Base-by-base conservation (phyloP, 2,329 filamentous ascomycete species). In the Ambrosiella xylebori region DNA sequence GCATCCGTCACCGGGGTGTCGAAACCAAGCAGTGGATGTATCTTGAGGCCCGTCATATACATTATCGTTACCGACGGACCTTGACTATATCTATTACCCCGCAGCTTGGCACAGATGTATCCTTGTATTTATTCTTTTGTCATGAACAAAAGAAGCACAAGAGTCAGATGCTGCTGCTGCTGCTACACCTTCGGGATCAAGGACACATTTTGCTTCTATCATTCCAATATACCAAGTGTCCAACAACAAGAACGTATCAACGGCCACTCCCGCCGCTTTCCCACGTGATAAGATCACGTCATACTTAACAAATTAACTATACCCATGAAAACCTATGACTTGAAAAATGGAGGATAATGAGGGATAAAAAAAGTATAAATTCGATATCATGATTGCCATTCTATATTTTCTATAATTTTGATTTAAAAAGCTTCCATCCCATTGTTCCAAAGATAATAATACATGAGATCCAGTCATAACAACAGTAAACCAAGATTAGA, bases 1-100 rank as follows among this genome's bases (percentile, higher is more conserved):
- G 77, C 54, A 19, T 45, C 41, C 38, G 37, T 47, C 54, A 45
- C 54, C 38, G 38, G 8, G 15, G 27, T 39, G 35, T 15, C 17
- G n/a, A 7, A 53, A 47, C 8, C 27, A 27, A 27, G 27, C 27
- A 27, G 4, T 27, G 27, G 27, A 27, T 27, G 27, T 27, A 27
- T 3, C 27, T 27, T 27, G 27, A 27, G 27, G 27, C 27, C 27
- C 27, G 27, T 27, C 27, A 27, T 27, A 27, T 27, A 27, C 3
- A 3, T 27, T 3, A 27, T 27, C 27, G 3, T 27, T 27, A 27
- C 4, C 27, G 27, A 27, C 27, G 27, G 27, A 27, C 27, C 27
- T 27, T 27, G 27, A 27, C 27, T 27, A 27, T 27, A 27, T 27
- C 27, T 27, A 27, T 27, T 27, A 27, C 27, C 27, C 27, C 27